These are phyloP conservation scores for Closterium sp. DNA, from an alignment of 139 green algal species.

Conservation along the genomic window DNA sequence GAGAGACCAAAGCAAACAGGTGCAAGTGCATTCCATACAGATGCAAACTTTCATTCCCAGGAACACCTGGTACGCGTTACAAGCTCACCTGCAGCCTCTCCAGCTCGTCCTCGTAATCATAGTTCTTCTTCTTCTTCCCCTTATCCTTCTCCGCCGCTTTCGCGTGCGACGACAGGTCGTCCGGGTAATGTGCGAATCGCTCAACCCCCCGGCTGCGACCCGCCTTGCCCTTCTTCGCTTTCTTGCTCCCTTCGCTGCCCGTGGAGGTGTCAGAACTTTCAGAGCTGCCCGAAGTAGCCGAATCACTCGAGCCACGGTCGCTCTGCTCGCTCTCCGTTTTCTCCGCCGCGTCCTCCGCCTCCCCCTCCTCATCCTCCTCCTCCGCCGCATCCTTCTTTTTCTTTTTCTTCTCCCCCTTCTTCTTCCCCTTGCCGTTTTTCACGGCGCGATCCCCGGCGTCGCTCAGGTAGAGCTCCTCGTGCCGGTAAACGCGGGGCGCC, in stretches of 20 bases:
- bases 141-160: background rate
- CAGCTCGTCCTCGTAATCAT: conserved; percentile 1
- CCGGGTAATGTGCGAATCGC: background rate
- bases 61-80: too few relatives aligned
- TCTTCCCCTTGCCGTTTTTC: background rate
- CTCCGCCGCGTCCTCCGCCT: background rate
- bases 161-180: background rate
- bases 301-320: too few relatives aligned
- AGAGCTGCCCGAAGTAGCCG: background rate
- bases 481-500: background rate
- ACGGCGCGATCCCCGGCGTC: too few relatives aligned
- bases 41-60: too few relatives aligned
- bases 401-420: conserved; percentile 3
- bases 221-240: conserved; percentile 1
- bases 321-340: conserved; percentile 19
- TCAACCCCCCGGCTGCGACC: background rate
- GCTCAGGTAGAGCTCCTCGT: background rate
- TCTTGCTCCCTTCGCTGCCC: background rate
- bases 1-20: too few relatives aligned
- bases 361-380: background rate
- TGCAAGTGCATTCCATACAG: too few relatives aligned
- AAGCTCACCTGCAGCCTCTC: conserved; percentile 12
- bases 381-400: background rate
- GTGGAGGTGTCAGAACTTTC: background rate
- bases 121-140: background rate